Conservation (phyloP, 768 basidiomycete species). For the Tricholoma matsutake region DNA sequence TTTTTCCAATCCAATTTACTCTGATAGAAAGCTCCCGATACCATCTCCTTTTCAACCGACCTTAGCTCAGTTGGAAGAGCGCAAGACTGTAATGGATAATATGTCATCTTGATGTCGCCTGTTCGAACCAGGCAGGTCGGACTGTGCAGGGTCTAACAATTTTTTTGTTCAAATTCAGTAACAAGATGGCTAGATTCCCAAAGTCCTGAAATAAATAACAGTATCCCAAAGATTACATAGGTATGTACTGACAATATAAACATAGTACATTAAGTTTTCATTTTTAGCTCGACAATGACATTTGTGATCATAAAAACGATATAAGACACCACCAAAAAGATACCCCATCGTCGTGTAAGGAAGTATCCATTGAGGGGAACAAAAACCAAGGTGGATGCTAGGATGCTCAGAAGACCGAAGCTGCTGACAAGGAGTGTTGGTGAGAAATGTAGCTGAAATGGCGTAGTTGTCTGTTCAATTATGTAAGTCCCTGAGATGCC, state of each 20-base stretch:
- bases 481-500: constrained; percentile 90
- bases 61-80: too few species aligned
- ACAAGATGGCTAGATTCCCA: too few species aligned
- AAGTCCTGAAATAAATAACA: background rate
- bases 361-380: constrained; percentile 85
- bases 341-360: constrained; percentile 79
- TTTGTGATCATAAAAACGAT: constrained; percentile 73
- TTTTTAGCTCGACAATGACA: constrained; percentile 70
- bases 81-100: too few species aligned
- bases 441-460: constrained; percentile 76
- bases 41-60: too few species aligned
- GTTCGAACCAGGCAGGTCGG: too few species aligned
- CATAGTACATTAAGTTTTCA: constrained; percentile 4
- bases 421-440: constrained; percentile 82
- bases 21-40: too few species aligned
- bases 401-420: constrained; percentile 73
- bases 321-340: constrained; percentile 75
- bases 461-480: constrained; percentile 56
- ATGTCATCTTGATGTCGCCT: too few species aligned
- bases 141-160: too few species aligned
- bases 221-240: background rate
- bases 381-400: constrained; percentile 72
- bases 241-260: constrained; percentile 1
- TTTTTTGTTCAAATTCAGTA: too few species aligned
- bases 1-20: too few species aligned